A percentile compares a stretch with the other conserved stretches of the same genome.
phyloP scores from a whole-genome alignment of 352 stramenopile genomes.

The Globisporangium spinosum region DNA sequence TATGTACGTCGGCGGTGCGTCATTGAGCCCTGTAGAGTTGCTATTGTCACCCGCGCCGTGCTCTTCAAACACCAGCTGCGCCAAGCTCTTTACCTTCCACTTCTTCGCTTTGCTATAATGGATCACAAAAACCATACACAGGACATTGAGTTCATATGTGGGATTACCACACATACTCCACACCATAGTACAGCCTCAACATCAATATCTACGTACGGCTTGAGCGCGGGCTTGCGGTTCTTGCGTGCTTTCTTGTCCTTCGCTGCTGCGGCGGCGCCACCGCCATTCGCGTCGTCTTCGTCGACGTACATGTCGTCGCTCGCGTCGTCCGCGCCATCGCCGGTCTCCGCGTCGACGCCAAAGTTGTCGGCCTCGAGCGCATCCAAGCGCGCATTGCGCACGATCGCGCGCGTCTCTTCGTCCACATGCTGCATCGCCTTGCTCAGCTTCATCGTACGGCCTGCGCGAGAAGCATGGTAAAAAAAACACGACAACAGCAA shows the following conservation, averaged over 20 bases:
- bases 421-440: constrained; percentile 82
- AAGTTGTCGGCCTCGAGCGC: constrained; percentile 89
- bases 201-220: background rate
- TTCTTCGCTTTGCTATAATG: constrained; percentile 25
- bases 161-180: background rate
- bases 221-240: constrained; percentile 10
- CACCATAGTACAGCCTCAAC: background rate
- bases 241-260: constrained; percentile 45
- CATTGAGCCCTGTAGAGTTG: background rate
- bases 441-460: constrained; percentile 71
- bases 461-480: constrained; percentile 23
- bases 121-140: background rate
- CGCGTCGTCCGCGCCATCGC: constrained; percentile 38
- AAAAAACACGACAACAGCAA: too few relatives aligned
- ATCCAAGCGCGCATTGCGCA: constrained; percentile 83
- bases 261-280: constrained; percentile 4
- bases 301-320: constrained; percentile 71
- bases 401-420: constrained; percentile 74
- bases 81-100: constrained; percentile 88
- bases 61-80: constrained; percentile 86
- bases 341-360: constrained; percentile 57
- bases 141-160: background rate
- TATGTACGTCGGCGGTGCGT: constrained; percentile 59
- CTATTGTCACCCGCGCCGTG: constrained; percentile 21
- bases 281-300: constrained; percentile 32